Base-by-base conservation (phyloP, 2,329 filamentous ascomycete genomes). In the Fusarium pininemorale region DNA sequence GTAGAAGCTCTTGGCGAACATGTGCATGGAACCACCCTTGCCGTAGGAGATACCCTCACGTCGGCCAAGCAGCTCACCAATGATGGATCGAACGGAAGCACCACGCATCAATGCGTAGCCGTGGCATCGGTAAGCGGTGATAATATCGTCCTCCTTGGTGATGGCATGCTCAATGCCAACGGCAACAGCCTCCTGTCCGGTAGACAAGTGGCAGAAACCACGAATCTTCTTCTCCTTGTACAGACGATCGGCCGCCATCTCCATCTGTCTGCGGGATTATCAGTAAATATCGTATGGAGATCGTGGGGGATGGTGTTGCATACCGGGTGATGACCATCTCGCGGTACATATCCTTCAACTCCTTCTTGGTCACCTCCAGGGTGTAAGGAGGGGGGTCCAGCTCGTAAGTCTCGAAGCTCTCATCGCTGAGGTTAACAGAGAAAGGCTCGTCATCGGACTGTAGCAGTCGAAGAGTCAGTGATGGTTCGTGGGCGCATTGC, bases 201-300 rank as follows among this genome's bases (percentile, higher is more conserved):
- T 97, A 68, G 96, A 98, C 85, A 99, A 87, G 87, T 99, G 96
- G 88, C 96, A 99, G 93, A 99, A 99, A 87, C 96, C 96, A 80
- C 96, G 94, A 80, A 99, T 98, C 90, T 99, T 98, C 93, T 99
- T 99, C 89, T 98, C 96, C 90, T 99, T 99, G 94, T 99, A 99
- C 81, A 99, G 89, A 83, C 96, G 91, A 84, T 99, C 96, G 87
- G 96, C 95, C 77, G 96, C 95, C 96, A 99, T 98, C 87, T 99
- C 96, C 96, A 99, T 98, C 85, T 97, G 96, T 87, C 95, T 98
- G 79, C 71, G 77, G 58, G 75, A 78, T 80, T 80, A 79, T 83
- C 71, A 82, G 81, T 63, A 74, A 64, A 61, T n/a, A 42, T 26
- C 35, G 45, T 39, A 45, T 59, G 63, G 30, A 37, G 35, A 28